phyloP scores from a whole-genome alignment of 169 alveolate species.

The Plasmodium relictum region DNA sequence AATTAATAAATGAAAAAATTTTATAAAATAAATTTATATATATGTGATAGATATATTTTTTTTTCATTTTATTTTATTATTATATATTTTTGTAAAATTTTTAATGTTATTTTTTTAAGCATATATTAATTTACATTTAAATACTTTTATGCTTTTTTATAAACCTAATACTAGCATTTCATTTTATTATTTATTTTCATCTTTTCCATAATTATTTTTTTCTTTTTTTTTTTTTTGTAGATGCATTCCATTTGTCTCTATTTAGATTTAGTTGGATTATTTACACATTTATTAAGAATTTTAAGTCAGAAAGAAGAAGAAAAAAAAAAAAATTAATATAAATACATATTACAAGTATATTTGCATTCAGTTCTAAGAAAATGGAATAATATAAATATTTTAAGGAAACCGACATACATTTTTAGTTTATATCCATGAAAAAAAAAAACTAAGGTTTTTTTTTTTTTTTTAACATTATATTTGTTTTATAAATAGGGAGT shows the following conservation, averaged over 20 bases:
- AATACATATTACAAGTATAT: no score
- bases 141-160: no score
- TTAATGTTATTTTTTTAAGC: no score
- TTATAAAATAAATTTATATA: background rate
- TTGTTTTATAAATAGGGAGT: slow-evolving; percentile 18
- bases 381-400: background rate
- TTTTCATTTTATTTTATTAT: no score
- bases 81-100: no score
- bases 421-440: background rate
- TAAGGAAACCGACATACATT: background rate
- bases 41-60: background rate
- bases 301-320: slow-evolving; percentile 65
- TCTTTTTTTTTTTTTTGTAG: slow-evolving; percentile 19
- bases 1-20: background rate
- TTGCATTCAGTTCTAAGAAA: background rate
- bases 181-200: no score
- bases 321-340: slow-evolving; percentile 28
- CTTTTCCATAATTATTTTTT: background rate
- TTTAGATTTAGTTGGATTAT: slow-evolving; percentile 56
- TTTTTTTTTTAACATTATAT: slow-evolving; percentile 32
- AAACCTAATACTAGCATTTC: background rate
- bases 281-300: slow-evolving; percentile 71
- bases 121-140: no score
- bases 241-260: slow-evolving; percentile 71
- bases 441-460: slow-evolving; percentile 8